phyloP scores from a whole-genome alignment of 169 alveolate species.

The Plasmodium yoelii region DNA sequence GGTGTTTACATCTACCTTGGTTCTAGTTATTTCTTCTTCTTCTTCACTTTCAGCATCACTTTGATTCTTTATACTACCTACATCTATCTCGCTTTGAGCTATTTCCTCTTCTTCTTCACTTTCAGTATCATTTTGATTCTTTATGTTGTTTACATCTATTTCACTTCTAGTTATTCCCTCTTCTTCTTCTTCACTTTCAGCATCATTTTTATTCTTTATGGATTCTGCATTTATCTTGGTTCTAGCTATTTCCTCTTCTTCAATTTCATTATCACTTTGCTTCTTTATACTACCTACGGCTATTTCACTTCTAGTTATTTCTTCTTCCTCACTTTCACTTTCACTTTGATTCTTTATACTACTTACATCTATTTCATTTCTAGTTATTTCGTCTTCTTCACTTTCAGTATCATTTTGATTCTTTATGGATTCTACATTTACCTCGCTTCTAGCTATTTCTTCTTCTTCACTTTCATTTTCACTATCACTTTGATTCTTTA shows the following conservation, averaged over 20 bases:
- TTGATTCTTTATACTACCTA: background rate
- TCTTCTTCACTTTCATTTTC: background rate
- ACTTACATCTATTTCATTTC: too few species aligned
- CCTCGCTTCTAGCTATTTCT: background rate
- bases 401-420: too few species aligned
- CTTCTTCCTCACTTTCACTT: background rate
- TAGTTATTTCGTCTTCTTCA: too few species aligned
- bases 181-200: conserved; percentile 1
- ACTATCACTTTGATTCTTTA: background rate
- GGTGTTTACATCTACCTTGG: background rate
- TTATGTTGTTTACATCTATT: too few species aligned
- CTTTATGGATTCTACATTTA: background rate
- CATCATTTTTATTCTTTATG: too few species aligned
- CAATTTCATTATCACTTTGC: conserved; percentile 7
- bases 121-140: too few species aligned
- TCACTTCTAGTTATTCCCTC: too few species aligned
- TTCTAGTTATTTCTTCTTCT: background rate
- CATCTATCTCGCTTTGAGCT: background rate
- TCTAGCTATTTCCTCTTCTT: too few species aligned
- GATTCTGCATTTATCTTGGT: too few species aligned
- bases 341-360: too few species aligned
- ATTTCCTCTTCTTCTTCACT: background rate
- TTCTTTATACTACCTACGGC: background rate
- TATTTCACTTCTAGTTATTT: background rate
- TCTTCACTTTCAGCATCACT: background rate